Evolutionary conservation across 192 early-diverging fungal genomes (phyloP), one percentile per base, ranked within the genome.

Genomic region (Phycomyces nitens): DNA sequence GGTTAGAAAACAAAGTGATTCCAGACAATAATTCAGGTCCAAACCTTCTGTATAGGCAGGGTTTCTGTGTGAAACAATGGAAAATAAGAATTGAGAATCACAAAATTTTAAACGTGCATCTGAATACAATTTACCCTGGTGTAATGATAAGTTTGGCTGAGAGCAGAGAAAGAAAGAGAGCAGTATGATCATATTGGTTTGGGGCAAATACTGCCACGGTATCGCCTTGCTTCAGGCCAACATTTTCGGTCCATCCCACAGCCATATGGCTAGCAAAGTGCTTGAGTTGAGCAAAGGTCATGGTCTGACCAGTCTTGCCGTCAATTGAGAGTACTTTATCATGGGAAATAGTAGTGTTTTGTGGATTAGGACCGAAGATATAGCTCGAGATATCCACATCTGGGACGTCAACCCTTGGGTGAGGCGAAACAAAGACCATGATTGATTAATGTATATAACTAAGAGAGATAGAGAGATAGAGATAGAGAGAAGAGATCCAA

Each of bases 1-100:
- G 15, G 21, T 14, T 26, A 50, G 15, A 62, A n/a, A 62, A 50
- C 42, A 9, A 44, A 56, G 43, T 50, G 23, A 53, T 40, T 26
- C 52, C 1, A 6, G 38, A 29, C 20, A 0, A 23, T 50, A 53
- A 3, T 53, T 20, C 15, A 9, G 15, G 0, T 11, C 0, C 72
- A 94, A 89, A 56, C 79, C 72, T 56, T 79, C 77, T 5, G 85
- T 92, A 75, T 97, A 97, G 6, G 80, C 81, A 38, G 94, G 94
- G 58, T 94, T 97, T 34, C 66, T 68, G n/a, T n/a, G n/a, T n/a
- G n/a, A n/a, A n/a, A n/a, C n/a, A 39, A 39, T 3, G 51, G 1
- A 40, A 53, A 38, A 53, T 21, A 51, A 18, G 20, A 51, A n/a
- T n/a, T n/a, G n/a, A n/a, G n/a, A n/a, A n/a, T n/a, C n/a, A n/a